Conservation (phyloP, 495 filamentous ascomycete species). For the Delitschia confertaspora region DNA sequence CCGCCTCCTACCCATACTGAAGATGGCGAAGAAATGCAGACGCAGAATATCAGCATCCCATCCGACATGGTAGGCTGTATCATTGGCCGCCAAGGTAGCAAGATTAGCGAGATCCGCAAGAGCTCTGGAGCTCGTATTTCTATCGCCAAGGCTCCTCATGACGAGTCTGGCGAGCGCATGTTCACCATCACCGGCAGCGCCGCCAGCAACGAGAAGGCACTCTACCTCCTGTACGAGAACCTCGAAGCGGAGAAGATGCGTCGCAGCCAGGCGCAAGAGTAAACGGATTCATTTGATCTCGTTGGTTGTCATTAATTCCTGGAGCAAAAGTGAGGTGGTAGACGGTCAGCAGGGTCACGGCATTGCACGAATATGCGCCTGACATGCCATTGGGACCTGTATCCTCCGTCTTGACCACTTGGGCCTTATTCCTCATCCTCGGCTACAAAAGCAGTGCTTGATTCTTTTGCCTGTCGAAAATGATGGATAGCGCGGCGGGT, state of each 20-base stretch:
- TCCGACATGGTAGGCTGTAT: slow-evolving; percentile 99
- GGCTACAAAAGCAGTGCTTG: slow-evolving; percentile 17
- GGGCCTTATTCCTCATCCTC: slow-evolving; percentile 1
- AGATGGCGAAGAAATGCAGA: slow-evolving; percentile 95
- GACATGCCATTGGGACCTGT: slow-evolving; percentile 1
- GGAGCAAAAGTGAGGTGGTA: not conserved
- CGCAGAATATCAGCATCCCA: slow-evolving; percentile 98
- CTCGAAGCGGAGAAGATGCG: slow-evolving; percentile 97
- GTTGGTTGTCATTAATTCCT: slow-evolving; percentile 3
- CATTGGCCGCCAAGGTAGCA: slow-evolving; percentile 85
- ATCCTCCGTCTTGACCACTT: slow-evolving; percentile 1
- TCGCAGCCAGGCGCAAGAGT: slow-evolving; percentile 75
- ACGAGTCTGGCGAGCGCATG: slow-evolving; percentile 97
- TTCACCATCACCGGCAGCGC: slow-evolving; percentile 97
- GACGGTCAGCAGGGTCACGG: slow-evolving; percentile 1
- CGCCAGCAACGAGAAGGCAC: slow-evolving; percentile 83
- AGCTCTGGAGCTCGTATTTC: slow-evolving; percentile 93
- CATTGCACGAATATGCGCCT: not conserved
- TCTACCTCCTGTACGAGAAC: slow-evolving; percentile 97
- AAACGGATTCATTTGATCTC: slow-evolving; percentile 21
- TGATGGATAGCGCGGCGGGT: slow-evolving; percentile 22
- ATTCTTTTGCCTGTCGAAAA: slow-evolving; percentile 8
- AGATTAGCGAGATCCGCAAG: slow-evolving; percentile 97
- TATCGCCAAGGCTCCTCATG: slow-evolving; percentile 95
- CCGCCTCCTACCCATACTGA: slow-evolving; percentile 76